phyloP scores from a whole-genome alignment of 2,329 filamentous ascomycete genomes.

The Phialophora tarda region DNA sequence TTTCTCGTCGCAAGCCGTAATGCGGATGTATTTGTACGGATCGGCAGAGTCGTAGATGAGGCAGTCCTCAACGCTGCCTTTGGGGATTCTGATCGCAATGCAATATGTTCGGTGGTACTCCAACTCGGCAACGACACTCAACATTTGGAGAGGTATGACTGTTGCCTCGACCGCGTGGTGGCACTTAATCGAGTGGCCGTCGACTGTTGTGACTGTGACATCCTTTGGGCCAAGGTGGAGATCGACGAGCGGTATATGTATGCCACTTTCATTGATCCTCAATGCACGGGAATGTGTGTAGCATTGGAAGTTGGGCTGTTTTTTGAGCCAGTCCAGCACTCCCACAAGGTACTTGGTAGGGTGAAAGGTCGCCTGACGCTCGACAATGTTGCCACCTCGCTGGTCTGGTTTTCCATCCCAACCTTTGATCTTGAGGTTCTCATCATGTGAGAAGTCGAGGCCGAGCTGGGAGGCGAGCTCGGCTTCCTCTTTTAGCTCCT shows the following conservation, averaged over 20 bases:
- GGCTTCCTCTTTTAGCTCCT: conserved; percentile 54
- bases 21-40: conserved; percentile 61
- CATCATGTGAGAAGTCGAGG: conserved; percentile 48
- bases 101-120: conserved; percentile 62
- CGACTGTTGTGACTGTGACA: conserved; percentile 55
- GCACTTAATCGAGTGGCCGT: conserved; percentile 56
- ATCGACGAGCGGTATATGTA: conserved; percentile 44
- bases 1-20: conserved; percentile 60
- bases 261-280: conserved; percentile 56
- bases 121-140: conserved; percentile 60
- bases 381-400: conserved; percentile 56
- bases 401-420: conserved; percentile 60
- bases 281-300: conserved; percentile 59
- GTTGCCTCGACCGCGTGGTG: conserved; percentile 61
- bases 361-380: conserved; percentile 61
- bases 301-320: conserved; percentile 60
- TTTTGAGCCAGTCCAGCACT: conserved; percentile 57
- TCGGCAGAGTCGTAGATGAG: conserved; percentile 63
- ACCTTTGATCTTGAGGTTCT: conserved; percentile 56
- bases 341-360: conserved; percentile 63
- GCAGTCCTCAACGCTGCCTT: conserved; percentile 59
- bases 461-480: conserved; percentile 53
- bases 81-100: conserved; percentile 61
- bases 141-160: conserved; percentile 61
- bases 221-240: conserved; percentile 54